These are phyloP conservation scores for Pisolithus thermaeus DNA, from an alignment of 1,284 basidiomycete species.

Conservation along the genomic window DNA sequence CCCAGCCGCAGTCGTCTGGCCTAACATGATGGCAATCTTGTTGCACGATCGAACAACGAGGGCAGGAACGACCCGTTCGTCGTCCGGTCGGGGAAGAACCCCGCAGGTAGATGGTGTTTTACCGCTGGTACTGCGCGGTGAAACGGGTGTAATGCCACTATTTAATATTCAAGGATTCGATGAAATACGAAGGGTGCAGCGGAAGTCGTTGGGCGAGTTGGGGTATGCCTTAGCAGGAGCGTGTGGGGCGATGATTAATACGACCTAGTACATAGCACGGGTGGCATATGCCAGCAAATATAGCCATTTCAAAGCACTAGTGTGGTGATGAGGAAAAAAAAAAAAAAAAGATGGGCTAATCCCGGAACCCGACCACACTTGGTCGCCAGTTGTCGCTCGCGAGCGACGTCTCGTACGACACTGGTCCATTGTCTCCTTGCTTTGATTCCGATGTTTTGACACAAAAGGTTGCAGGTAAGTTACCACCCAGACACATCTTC, in stretches of 20 bases:
- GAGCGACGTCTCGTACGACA: no score
- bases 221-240: no score
- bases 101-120: neutral
- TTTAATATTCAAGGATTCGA: neutral
- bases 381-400: no score
- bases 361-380: no score
- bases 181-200: neutral
- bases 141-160: neutral
- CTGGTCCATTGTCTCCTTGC: no score
- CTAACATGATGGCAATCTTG: constrained; percentile 14
- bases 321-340: no score
- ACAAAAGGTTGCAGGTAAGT: no score
- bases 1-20: constrained; percentile 7
- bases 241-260: no score
- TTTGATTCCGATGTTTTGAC: no score
- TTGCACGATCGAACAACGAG: neutral
- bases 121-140: neutral
- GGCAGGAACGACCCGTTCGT: neutral
- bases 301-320: neutral
- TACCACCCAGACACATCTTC: no score
- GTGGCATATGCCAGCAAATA: neutral
- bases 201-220: neutral
- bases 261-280: neutral
- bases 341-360: no score
- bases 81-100: neutral